phyloP scores from a whole-genome alignment of 2,329 filamentous ascomycete species.

The Lachnellula occidentalis region DNA sequence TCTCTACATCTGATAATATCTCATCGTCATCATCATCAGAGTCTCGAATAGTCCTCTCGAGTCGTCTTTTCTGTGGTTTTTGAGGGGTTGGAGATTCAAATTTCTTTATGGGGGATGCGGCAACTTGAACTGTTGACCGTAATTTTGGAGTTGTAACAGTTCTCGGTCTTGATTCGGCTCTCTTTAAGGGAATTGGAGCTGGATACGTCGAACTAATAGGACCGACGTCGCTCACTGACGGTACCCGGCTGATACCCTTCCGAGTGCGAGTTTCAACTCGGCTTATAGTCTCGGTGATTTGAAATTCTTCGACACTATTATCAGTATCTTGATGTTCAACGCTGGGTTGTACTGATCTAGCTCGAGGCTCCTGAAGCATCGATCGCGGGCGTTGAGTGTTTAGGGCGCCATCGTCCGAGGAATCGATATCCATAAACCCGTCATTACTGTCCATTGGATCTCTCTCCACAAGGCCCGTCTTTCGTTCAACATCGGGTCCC shows the following conservation, averaged over 20 bases:
- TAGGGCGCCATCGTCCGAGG: constrained; percentile 8
- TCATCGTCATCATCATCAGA: constrained; percentile 32
- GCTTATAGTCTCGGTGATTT: constrained; percentile 25
- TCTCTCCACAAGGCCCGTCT: neutral
- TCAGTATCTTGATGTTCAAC: constrained; percentile 10
- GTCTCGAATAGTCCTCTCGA: constrained; percentile 23
- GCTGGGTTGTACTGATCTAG: constrained; percentile 8
- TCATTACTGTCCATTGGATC: constrained; percentile 9
- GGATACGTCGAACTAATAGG: neutral
- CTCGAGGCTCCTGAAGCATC: neutral
- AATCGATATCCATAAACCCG: constrained; percentile 31
- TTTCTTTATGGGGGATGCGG: constrained; percentile 19
- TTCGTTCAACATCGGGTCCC: constrained; percentile 7
- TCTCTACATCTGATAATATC: constrained; percentile 15
- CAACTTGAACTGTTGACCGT: constrained; percentile 18
- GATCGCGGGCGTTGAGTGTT: constrained; percentile 3
- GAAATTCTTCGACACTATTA: constrained; percentile 13
- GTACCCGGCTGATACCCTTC: constrained; percentile 23
- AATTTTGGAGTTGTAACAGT: neutral
- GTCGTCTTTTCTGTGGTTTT: constrained; percentile 9
- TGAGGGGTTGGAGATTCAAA: constrained; percentile 13
- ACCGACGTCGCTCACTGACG: constrained; percentile 12
- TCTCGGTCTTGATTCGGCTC: neutral
- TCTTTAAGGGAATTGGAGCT: neutral
- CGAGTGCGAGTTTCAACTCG: constrained; percentile 22